Conservation (phyloP, 306 rosid genomes). For the Spatholobus suberectus region DNA sequence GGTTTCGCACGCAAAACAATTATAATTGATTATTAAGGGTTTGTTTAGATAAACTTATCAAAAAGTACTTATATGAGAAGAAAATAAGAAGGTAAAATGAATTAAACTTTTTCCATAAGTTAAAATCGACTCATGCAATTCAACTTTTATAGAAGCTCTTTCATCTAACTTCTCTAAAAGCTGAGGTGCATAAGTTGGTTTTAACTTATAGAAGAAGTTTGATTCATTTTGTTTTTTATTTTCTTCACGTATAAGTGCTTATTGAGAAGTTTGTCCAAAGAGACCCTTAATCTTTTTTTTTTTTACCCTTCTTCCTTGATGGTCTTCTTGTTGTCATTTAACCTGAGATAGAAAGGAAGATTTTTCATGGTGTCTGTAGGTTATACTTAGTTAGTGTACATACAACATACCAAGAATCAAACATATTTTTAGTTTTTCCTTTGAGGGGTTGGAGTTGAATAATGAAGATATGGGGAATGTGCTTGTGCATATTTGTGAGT, state of each 20-base stretch:
- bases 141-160: neutral
- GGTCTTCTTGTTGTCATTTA: neutral
- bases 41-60: neutral
- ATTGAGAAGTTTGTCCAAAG: neutral
- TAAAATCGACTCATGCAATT: neutral
- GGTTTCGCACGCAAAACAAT: slow-evolving; percentile 22
- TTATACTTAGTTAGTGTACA: slow-evolving; percentile 2
- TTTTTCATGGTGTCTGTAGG: neutral
- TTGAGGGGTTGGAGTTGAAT: neutral
- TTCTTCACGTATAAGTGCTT: neutral
- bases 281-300: neutral
- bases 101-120: neutral
- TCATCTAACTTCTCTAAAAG: neutral
- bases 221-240: neutral
- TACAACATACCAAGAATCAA: neutral
- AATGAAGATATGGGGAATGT: neutral
- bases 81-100: neutral
- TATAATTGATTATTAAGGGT: neutral
- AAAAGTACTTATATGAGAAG: too few relatives aligned
- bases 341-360: neutral
- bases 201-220: neutral
- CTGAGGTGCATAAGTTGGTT: neutral
- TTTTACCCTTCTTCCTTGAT: neutral
- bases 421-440: neutral
- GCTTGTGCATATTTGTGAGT: neutral